These are phyloP conservation scores for Chrysoporthe deuterocubensis DNA, from an alignment of 2,329 filamentous ascomycete species.

Conservation along the genomic window DNA sequence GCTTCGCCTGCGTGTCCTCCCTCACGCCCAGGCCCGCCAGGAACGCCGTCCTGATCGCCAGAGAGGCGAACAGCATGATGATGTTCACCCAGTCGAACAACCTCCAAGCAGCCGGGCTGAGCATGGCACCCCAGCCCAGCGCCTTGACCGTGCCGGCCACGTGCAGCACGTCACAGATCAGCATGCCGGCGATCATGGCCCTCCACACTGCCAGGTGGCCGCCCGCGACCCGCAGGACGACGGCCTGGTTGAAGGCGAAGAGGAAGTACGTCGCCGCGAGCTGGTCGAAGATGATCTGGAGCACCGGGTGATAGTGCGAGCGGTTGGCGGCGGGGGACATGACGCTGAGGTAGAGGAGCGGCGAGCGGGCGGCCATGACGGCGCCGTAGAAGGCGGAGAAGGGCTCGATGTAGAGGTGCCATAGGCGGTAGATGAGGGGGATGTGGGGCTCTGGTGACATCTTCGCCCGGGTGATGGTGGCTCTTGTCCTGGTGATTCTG, in stretches of 20 bases:
- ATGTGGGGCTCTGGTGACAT: slow-evolving; percentile 15
- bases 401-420: slow-evolving; percentile 30
- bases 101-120: slow-evolving; percentile 38
- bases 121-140: slow-evolving; percentile 36
- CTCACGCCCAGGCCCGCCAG: slow-evolving; percentile 40
- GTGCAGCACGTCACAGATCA: slow-evolving; percentile 37
- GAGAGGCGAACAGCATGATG: slow-evolving; percentile 38
- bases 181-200: slow-evolving; percentile 32
- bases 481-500: neutral
- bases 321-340: slow-evolving; percentile 19
- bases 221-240: slow-evolving; percentile 35
- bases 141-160: slow-evolving; percentile 39
- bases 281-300: slow-evolving; percentile 35
- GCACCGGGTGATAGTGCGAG: slow-evolving; percentile 31
- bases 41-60: slow-evolving; percentile 41
- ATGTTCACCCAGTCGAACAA: slow-evolving; percentile 44
- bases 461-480: neutral
- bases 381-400: slow-evolving; percentile 25
- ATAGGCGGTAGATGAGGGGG: slow-evolving; percentile 21
- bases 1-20: neutral
- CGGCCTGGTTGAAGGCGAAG: slow-evolving; percentile 38
- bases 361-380: slow-evolving; percentile 30
- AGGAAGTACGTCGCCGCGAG: slow-evolving; percentile 37
- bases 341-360: slow-evolving; percentile 28
- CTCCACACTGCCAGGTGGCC: slow-evolving; percentile 37